Conservation (phyloP, 805 yeast species). For the Saturnispora sekii region DNA sequence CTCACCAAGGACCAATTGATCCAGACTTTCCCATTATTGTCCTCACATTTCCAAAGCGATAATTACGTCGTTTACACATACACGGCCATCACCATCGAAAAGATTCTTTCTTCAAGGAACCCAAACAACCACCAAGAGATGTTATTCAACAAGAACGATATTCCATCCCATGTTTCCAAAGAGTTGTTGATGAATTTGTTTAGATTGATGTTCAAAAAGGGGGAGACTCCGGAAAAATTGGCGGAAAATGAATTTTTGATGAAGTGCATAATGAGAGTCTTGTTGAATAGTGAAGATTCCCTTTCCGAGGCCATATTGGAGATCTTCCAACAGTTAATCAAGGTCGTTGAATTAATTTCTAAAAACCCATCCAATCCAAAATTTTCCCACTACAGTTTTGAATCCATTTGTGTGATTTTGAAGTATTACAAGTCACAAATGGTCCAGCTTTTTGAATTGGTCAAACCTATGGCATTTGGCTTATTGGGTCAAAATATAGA, state of each 20-base stretch:
- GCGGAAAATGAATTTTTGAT: constrained; percentile 93
- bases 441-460: constrained; percentile 35
- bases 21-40: constrained; percentile 70
- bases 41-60: constrained; percentile 53
- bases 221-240: constrained; percentile 72
- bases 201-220: constrained; percentile 48
- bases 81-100: constrained; percentile 87
- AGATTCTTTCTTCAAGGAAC: constrained; percentile 69
- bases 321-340: constrained; percentile 53
- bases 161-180: constrained; percentile 48
- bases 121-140: constrained; percentile 41
- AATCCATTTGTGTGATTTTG: constrained; percentile 70
- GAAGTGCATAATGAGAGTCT: constrained; percentile 78
- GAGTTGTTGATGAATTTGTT: constrained; percentile 60
- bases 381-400: constrained; percentile 85
- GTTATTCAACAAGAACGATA: constrained; percentile 65
- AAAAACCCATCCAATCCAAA: constrained; percentile 94
- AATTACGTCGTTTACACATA: constrained; percentile 86
- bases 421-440: constrained; percentile 35
- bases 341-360: constrained; percentile 60
- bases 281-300: constrained; percentile 61
- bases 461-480: constrained; percentile 58
- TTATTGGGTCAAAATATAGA: constrained; percentile 79
- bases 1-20: constrained; percentile 74
- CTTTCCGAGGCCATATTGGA: constrained; percentile 38